A percentile compares a stretch with the other conserved stretches of the same genome.
Conservation (phyloP, 1,284 basidiomycete genomes). For the Ustilago nuda region DNA sequence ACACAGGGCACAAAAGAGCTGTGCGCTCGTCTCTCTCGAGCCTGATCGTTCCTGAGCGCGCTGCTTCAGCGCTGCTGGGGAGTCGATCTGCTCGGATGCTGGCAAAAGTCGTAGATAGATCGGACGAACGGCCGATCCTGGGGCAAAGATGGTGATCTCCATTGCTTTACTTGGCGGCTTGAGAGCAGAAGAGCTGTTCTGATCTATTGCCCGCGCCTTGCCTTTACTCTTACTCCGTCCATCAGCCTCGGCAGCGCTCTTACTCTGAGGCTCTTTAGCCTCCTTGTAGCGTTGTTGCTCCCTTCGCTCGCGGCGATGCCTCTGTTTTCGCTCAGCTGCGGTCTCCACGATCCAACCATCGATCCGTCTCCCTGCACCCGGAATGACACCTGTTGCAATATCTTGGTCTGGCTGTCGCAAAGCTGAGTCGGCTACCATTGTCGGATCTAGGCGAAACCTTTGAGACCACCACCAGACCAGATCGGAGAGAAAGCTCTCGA, state of each 20-base stretch:
- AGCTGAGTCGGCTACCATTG: constrained; percentile 57
- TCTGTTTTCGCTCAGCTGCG: constrained; percentile 54
- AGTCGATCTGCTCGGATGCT: constrained; percentile 78
- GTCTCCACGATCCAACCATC: constrained; percentile 67
- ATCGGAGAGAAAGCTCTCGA: constrained; percentile 64
- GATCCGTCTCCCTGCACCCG: constrained; percentile 50
- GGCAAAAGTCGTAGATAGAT: constrained; percentile 70
- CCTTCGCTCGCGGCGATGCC: constrained; percentile 53
- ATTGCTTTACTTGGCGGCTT: constrained; percentile 35
- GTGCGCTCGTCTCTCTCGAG: constrained; percentile 86
- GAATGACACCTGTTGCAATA: constrained; percentile 51
- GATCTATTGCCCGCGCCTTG: constrained; percentile 4
- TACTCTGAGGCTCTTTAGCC: constrained; percentile 18
- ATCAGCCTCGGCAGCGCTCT: constrained; percentile 11
- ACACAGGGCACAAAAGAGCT: constrained; percentile 90
- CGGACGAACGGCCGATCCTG: constrained; percentile 52
- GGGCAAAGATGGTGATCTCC: constrained; percentile 71
- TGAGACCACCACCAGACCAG: constrained; percentile 65
- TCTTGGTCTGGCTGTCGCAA: constrained; percentile 64
- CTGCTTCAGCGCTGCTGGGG: constrained; percentile 87
- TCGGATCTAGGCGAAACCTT: constrained; percentile 58
- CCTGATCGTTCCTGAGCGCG: constrained; percentile 83
- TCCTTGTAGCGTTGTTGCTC: constrained; percentile 36
- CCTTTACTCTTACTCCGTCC: constrained; percentile 32
- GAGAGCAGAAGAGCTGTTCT: constrained; percentile 7